Conservation (phyloP, 2,329 filamentous ascomycete species). For the Curvularia sp. region DNA sequence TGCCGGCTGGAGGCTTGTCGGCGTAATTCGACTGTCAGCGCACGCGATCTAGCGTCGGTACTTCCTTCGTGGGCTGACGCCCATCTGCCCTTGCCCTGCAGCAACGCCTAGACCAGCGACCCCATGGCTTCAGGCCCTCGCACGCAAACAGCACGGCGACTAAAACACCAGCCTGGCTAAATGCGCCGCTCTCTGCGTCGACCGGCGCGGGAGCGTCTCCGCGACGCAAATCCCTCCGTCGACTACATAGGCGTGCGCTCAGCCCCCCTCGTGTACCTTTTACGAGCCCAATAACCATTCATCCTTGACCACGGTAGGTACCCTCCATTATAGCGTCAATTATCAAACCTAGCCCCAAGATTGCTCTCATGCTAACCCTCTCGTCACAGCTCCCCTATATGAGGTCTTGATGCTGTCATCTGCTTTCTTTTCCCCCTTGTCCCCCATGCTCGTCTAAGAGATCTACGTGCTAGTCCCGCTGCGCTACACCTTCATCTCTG, state of each 20-base stretch:
- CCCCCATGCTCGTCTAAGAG: conserved; percentile 5
- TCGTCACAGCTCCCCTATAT: conserved; percentile 5
- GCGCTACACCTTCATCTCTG: conserved; percentile 10
- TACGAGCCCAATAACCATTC: conserved; percentile 2
- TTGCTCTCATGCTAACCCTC: not conserved
- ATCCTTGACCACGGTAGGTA: conserved; percentile 5
- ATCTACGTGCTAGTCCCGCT: conserved; percentile 2
- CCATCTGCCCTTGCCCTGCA: conserved; percentile 2
- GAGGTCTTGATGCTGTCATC: conserved; percentile 10
- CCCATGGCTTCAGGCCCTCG: not conserved
- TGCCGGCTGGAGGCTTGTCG: conserved; percentile 3
- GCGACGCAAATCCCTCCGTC: not conserved
- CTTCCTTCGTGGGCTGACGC: not conserved
- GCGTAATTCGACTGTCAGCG: conserved; percentile 16
- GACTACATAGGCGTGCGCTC: conserved; percentile 7
- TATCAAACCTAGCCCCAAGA: not conserved
- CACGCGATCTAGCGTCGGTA: conserved; percentile 12
- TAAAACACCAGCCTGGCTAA: not conserved
- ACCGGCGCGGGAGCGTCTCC: not conserved
- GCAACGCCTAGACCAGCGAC: conserved; percentile 7
- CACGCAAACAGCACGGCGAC: conserved; percentile 3
- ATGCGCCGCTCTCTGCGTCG: not conserved
- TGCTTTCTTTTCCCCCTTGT: not conserved
- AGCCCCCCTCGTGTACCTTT: conserved; percentile 9
- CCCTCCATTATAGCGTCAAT: not conserved